Conservation (phyloP, 768 basidiomycete species). For the Xerocomellus dryophilus region DNA sequence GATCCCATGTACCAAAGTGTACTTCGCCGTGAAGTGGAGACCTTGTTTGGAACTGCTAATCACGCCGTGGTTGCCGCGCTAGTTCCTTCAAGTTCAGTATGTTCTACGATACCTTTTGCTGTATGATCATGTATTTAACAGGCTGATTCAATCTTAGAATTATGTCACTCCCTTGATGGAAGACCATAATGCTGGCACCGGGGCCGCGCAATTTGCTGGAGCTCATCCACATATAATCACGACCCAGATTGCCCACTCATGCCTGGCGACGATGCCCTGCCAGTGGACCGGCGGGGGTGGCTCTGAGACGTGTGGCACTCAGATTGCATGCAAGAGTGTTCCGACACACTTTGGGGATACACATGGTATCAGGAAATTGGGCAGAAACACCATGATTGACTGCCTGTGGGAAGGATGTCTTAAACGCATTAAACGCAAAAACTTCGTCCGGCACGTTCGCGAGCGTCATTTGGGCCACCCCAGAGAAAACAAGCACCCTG, state of each 20-base stretch:
- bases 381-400: rapidly evolving
- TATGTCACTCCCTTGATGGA: too few species aligned
- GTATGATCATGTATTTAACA: too few species aligned
- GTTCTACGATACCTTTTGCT: background rate
- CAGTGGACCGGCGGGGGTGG: background rate
- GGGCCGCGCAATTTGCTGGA: too few species aligned
- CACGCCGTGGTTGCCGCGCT: background rate
- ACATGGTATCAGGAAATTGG: background rate
- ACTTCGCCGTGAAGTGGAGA: background rate
- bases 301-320: background rate
- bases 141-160: too few species aligned
- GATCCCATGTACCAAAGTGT: background rate
- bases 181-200: too few species aligned
- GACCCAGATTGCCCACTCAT: background rate
- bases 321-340: background rate
- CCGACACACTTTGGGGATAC: background rate
- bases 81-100: background rate
- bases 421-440: background rate
- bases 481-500: background rate
- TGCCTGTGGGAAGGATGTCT: background rate
- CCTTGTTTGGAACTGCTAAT: background rate
- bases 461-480: background rate
- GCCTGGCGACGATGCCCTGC: background rate
- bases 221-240: too few species aligned
- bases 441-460: background rate